Conservation (phyloP, 257 asterid species). For the Fraxinus cuspidata region DNA sequence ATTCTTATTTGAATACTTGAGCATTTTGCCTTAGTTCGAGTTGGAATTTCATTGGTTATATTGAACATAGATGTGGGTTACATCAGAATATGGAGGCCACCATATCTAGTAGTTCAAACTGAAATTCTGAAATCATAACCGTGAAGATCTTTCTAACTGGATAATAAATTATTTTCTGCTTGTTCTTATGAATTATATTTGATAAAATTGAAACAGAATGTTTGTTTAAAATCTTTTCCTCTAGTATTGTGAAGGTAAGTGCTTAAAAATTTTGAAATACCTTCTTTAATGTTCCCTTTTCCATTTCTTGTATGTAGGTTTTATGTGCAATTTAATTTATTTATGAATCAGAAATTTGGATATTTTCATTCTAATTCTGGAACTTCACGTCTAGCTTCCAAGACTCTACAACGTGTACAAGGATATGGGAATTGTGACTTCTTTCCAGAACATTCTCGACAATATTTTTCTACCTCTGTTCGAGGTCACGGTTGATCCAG, state of each 20-base stretch:
- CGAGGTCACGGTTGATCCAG: slow-evolving; percentile 94
- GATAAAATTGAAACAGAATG: neutral
- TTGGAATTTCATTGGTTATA: neutral
- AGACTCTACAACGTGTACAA: slow-evolving; percentile 92
- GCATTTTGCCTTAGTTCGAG: neutral
- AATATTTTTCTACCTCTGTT: slow-evolving; percentile 91
- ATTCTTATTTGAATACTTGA: neutral
- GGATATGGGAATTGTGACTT: slow-evolving; percentile 98
- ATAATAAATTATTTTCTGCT: neutral
- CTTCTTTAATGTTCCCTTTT: neutral
- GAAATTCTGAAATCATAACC: neutral
- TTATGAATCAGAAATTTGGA: slow-evolving; percentile 8
- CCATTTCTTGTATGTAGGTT: neutral
- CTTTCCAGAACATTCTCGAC: slow-evolving; percentile 96
- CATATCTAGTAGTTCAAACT: neutral
- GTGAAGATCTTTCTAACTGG: neutral
- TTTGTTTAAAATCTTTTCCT: neutral
- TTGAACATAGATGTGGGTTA: neutral
- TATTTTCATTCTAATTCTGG: slow-evolving; percentile 28
- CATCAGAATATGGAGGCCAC: neutral
- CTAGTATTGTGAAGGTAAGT: neutral
- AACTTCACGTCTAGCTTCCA: slow-evolving; percentile 74
- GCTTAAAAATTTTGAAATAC: neutral
- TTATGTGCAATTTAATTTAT: neutral
- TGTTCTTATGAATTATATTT: neutral